phyloP scores from a whole-genome alignment of 257 asterid genomes.

The Fraxinus excelsior region DNA sequence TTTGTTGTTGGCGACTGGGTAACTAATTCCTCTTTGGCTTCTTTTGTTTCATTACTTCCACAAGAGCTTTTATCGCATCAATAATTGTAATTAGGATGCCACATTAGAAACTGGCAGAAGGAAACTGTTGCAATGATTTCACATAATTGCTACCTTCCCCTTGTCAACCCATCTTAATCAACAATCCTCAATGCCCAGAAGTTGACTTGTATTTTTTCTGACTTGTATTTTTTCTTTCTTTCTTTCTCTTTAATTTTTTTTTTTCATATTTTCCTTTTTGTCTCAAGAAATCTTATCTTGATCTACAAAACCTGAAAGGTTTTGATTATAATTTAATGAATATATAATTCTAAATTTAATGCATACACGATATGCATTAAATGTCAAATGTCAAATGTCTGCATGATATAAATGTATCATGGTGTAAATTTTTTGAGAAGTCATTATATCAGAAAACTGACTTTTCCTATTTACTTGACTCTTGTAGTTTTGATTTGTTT shows the following conservation, averaged over 20 bases:
- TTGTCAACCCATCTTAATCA: too few relatives aligned
- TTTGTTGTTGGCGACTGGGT: conserved; percentile 95
- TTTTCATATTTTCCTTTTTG: background rate
- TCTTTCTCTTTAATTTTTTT: too few relatives aligned
- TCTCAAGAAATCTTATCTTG: background rate
- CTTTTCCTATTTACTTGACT: background rate
- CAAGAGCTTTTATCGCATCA: background rate
- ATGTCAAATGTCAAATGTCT: background rate
- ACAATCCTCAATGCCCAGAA: background rate
- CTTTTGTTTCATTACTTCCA: background rate
- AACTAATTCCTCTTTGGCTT: conserved; percentile 26
- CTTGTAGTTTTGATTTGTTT: too few relatives aligned
- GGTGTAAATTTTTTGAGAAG: background rate
- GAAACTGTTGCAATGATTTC: background rate
- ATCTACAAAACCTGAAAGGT: background rate
- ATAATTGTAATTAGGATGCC: background rate
- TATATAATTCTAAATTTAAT: background rate
- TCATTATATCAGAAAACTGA: background rate
- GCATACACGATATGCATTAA: too few relatives aligned
- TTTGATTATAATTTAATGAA: background rate
- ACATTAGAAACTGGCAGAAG: background rate
- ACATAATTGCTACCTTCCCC: background rate
- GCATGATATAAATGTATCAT: too few relatives aligned
- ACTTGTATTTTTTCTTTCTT: background rate
- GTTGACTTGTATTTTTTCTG: background rate